phyloP scores from a whole-genome alignment of 257 asterid genomes.

The Fraxinus quadrangulata region DNA sequence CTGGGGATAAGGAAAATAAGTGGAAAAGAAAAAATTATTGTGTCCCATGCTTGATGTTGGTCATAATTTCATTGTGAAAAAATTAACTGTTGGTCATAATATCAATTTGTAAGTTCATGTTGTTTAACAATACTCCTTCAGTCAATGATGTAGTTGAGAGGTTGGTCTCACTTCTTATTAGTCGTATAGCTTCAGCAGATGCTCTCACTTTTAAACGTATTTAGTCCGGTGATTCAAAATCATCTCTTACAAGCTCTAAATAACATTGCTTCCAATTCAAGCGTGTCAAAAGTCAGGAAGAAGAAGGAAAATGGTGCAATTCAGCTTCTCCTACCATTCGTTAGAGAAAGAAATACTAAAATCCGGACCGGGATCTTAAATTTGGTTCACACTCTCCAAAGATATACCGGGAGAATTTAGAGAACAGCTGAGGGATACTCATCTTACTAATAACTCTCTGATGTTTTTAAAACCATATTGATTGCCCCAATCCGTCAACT shows the following conservation, averaged over 20 bases:
- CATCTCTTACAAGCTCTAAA: constrained; percentile 73
- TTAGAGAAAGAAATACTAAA: constrained; percentile 43
- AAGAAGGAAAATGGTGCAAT: constrained; percentile 74
- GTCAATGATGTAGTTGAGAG: no score
- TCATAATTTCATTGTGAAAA: no score
- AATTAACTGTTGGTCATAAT: no score
- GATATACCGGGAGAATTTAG: constrained; percentile 51
- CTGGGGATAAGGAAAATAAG: no score
- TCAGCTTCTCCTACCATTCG: constrained; percentile 65
- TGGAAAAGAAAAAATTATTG: no score
- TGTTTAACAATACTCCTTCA: no score
- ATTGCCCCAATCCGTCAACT: no score
- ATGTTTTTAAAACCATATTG: no score
- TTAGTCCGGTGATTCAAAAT: constrained; percentile 71
- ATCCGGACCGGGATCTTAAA: constrained; percentile 53
- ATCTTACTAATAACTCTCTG: constrained; percentile 21
- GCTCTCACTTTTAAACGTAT: constrained; percentile 79
- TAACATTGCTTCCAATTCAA: constrained; percentile 55
- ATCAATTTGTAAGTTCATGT: no score
- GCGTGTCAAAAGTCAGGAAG: constrained; percentile 52
- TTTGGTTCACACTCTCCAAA: constrained; percentile 46
- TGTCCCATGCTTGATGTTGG: no score
- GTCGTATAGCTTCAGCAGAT: constrained; percentile 49
- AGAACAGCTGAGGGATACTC: constrained; percentile 52
- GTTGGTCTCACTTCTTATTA: no score